These are phyloP conservation scores for Apiotrichum veenhuisii DNA, from an alignment of 1,284 basidiomycete species.

Conservation along the genomic window DNA sequence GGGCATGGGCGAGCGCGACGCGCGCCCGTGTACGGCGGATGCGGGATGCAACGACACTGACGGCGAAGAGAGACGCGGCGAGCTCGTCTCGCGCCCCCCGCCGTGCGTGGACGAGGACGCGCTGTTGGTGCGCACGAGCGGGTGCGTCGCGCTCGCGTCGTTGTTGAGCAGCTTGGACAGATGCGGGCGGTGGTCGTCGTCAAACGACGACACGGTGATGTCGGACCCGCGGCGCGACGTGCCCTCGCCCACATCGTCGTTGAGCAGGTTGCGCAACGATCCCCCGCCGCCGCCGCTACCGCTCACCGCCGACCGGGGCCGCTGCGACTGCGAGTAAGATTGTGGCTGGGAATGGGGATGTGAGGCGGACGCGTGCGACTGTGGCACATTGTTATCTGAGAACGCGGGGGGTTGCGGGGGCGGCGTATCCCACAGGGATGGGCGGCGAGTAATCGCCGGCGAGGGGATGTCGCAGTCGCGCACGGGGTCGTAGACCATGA, in stretches of 20 bases:
- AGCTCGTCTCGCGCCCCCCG: not conserved
- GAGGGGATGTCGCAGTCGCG: conserved; percentile 44
- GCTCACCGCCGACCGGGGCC: not conserved
- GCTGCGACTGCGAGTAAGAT: not conserved
- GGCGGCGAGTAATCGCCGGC: conserved; percentile 24
- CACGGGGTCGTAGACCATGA: conserved; percentile 47
- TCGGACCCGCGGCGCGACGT: conserved; percentile 12
- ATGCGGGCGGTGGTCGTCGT: conserved; percentile 15
- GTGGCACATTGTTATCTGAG: not conserved
- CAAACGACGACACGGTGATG: conserved; percentile 11
- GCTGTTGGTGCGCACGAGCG: conserved; percentile 5
- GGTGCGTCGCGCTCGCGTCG: conserved; percentile 13
- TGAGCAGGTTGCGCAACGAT: conserved; percentile 11
- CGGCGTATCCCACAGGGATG: conserved; percentile 13
- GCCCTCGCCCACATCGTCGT: conserved; percentile 12
- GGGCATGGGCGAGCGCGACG: conserved; percentile 14
- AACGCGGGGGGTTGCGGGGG: conserved; percentile 12
- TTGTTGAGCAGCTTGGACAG: conserved; percentile 37
- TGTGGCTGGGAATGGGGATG: not conserved
- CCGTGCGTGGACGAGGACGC: conserved; percentile 4
- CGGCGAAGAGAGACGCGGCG: conserved; percentile 13
- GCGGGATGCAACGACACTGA: conserved; percentile 10
- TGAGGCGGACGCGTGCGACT: not conserved
- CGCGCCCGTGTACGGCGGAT: not conserved
- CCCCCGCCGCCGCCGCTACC: conserved; percentile 7